Percentiles rank a stretch among this genome's conserved stretches.
These are phyloP conservation scores for Orbilia javanica DNA, from an alignment of 2,329 filamentous ascomycete genomes.

Conservation along the genomic window DNA sequence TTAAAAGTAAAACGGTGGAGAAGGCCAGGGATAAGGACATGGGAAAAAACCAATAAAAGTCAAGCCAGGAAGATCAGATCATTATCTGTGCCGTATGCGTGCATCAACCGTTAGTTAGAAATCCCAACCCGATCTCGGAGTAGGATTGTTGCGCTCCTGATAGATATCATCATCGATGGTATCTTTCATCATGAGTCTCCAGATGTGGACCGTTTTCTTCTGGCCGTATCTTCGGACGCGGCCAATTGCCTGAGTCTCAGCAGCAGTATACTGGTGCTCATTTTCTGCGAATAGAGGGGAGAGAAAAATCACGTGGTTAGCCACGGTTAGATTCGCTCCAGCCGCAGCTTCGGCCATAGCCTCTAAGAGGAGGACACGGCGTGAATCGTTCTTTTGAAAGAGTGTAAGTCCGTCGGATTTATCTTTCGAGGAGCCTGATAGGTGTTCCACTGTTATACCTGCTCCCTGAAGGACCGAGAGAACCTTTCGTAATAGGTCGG, in stretches of 20 bases:
- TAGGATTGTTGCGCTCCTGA: conserved; percentile 24
- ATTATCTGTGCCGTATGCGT: neutral
- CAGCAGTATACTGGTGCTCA: conserved; percentile 71
- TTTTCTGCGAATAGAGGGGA: conserved; percentile 69
- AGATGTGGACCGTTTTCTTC: conserved; percentile 71
- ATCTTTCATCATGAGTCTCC: conserved; percentile 67
- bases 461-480: conserved; percentile 63
- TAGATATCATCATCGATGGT: conserved; percentile 65
- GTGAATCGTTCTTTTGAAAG: conserved; percentile 49
- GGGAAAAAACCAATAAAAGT: neutral
- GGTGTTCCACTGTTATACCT: conserved; percentile 64
- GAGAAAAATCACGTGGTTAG: conserved; percentile 76
- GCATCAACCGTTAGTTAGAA: neutral
- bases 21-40: neutral
- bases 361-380: conserved; percentile 72
- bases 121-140: neutral
- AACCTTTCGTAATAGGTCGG: conserved; percentile 66
- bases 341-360: conserved; percentile 72
- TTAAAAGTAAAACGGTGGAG: neutral
- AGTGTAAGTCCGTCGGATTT: conserved; percentile 60
- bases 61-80: neutral
- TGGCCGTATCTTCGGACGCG: conserved; percentile 73
- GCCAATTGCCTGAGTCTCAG: conserved; percentile 75
- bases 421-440: conserved; percentile 63
- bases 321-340: conserved; percentile 74